A percentile compares a stretch with the other conserved stretches of the same genome.
Evolutionary conservation across 805 yeast genomes (phyloP).

Genomic region (Teunomyces atbi): DNA sequence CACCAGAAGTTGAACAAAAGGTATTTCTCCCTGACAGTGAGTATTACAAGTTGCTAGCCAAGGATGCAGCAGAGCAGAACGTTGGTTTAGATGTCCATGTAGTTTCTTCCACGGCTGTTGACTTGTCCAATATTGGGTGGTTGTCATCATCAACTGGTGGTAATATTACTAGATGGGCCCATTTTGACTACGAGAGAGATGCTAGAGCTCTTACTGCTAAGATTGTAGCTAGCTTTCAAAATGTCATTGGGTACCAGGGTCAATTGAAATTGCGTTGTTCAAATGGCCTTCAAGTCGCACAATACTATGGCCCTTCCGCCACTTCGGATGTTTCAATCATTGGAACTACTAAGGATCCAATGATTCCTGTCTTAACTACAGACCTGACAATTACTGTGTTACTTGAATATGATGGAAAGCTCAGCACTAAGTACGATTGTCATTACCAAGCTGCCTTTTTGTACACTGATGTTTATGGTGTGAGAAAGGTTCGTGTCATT

Average conservation of each 20-base stretch:
- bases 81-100: constrained; percentile 79
- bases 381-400: constrained; percentile 70
- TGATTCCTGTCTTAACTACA: constrained; percentile 60
- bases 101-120: constrained; percentile 63
- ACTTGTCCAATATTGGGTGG: constrained; percentile 70
- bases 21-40: constrained; percentile 58
- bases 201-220: constrained; percentile 63
- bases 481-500: constrained; percentile 80
- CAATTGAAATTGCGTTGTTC: constrained; percentile 85
- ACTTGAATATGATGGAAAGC: constrained; percentile 72
- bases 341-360: constrained; percentile 54
- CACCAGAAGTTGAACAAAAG: constrained; percentile 46
- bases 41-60: constrained; percentile 60
- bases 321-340: constrained; percentile 21
- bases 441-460: constrained; percentile 90
- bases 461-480: constrained; percentile 76
- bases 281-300: constrained; percentile 75
- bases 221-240: constrained; percentile 49
- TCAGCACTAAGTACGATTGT: constrained; percentile 69
- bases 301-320: constrained; percentile 60
- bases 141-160: constrained; percentile 76
- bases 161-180: constrained; percentile 56
- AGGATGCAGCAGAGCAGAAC: constrained; percentile 52
- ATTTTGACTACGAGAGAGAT: constrained; percentile 68
- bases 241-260: constrained; percentile 70